Evolutionary conservation across 1,284 basidiomycete genomes (phyloP), one percentile per base, ranked within the genome.

Genomic region (Ganoderma resinaceum): DNA sequence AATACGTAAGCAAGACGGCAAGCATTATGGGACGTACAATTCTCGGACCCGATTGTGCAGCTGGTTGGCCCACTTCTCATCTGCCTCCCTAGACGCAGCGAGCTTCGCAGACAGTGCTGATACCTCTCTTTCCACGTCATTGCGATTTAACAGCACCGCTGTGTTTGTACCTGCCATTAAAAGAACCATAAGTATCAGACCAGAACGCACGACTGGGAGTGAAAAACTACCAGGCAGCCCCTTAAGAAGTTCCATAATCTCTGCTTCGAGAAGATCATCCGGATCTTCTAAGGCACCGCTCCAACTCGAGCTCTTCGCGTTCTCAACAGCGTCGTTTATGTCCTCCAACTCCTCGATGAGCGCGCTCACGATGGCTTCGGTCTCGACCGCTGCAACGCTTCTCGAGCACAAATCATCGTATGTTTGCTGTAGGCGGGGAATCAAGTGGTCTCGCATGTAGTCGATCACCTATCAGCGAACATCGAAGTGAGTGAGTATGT

Each of bases 331-430:
- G 65, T 75, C 75, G 37, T 67, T 71, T n/a, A 75, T 65, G 46
- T 78, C 77, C 61, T 77, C 77, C 6, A 79, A 70, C 62, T 79
- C 78, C 52, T 77, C 77, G 11, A 77, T 71, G 26, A 79, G 70
- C 0, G 74, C 75, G 46, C 70, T 74, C 61, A 77, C 57, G 31
- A 76, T 43, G 1, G 73, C 73, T 58, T 78, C 77, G 0, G 72
- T 57, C 46, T 78, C 76, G 6, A 65, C 37, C n/a, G 29, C 68
- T 2, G 46, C 9, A 1, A 49, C 29, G 29, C 55, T 62, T 14
- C 59, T 65, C 14, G 62, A 42, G 12, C 66, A 38, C 0, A 77
- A 66, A 3, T 38, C 35, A 12, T 68, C 67, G 57, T 70, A 62
- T 2, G 72, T 67, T 6, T 29, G 38, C 26, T 63, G 52, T 2